phyloP scores from a whole-genome alignment of 257 asterid genomes.

The Craterostigma plantagineum region DNA sequence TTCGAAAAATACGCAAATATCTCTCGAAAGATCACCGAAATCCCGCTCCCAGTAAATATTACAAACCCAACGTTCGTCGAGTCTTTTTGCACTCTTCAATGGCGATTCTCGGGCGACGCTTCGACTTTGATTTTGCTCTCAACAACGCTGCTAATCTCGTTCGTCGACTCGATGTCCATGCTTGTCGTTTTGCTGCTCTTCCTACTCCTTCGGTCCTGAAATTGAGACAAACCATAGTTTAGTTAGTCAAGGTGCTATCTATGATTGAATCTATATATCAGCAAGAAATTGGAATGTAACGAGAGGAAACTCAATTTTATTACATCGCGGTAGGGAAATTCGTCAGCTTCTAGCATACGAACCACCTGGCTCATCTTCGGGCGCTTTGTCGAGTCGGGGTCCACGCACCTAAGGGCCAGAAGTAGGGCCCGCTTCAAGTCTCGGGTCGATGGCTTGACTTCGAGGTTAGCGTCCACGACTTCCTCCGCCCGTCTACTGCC shows the following conservation, averaged over 20 bases:
- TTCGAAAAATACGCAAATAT: too few species aligned
- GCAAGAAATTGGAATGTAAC: not conserved
- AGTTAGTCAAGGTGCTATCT: not conserved
- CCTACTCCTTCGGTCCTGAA: constrained; percentile 1
- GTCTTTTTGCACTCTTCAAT: too few species aligned
- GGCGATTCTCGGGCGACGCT: too few species aligned
- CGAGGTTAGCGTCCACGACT: constrained; percentile 55
- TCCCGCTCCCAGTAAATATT: too few species aligned
- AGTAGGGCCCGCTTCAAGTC: constrained; percentile 53
- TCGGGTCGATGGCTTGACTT: constrained; percentile 41
- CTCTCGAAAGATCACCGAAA: too few species aligned
- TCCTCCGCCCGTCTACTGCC: constrained; percentile 60
- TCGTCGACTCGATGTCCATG: constrained; percentile 1
- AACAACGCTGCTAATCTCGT: too few species aligned
- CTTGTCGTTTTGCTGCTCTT: not conserved
- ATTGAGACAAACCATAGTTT: not conserved
- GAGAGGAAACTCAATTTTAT: too few species aligned
- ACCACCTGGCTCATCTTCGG: constrained; percentile 71
- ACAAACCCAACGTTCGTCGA: too few species aligned
- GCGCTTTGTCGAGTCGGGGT: constrained; percentile 64
- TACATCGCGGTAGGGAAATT: constrained; percentile 46
- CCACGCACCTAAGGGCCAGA: constrained; percentile 61
- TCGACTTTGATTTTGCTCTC: not conserved
- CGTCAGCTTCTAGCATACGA: constrained; percentile 72
- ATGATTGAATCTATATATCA: too few species aligned